Evolutionary conservation across 768 basidiomycete species (phyloP).

Genomic region (Boletus rubescentipes): DNA sequence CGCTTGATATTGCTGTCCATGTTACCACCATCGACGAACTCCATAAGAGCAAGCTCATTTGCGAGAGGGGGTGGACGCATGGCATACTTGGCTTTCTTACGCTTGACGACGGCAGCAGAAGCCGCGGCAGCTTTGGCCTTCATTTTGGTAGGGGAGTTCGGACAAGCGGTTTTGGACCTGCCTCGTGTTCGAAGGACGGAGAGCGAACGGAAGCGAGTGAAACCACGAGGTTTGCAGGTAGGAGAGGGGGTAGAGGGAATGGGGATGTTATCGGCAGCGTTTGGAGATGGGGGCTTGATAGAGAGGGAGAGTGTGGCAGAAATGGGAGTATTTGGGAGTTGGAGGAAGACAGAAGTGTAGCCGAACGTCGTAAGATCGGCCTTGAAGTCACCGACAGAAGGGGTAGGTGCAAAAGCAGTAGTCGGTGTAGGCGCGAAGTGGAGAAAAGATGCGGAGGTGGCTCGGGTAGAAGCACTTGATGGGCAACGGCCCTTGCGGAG

Average conservation of each 20-base stretch:
- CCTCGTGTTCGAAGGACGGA: constrained; percentile 43
- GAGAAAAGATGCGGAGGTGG: constrained; percentile 48
- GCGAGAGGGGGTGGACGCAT: constrained; percentile 50
- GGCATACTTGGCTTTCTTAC: constrained; percentile 54
- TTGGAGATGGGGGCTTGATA: constrained; percentile 4
- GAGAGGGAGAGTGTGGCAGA: constrained; percentile 20
- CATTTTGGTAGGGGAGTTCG: constrained; percentile 28
- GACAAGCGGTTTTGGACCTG: constrained; percentile 37
- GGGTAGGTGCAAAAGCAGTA: constrained; percentile 34
- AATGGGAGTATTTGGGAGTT: constrained; percentile 50
- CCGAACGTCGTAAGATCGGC: constrained; percentile 60
- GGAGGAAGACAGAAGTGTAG: constrained; percentile 66
- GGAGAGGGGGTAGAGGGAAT: constrained; percentile 11
- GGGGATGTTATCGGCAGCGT: constrained; percentile 18
- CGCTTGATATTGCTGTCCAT: constrained; percentile 54
- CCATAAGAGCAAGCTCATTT: constrained; percentile 68
- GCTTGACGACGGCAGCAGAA: constrained; percentile 40
- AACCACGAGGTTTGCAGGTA: constrained; percentile 25
- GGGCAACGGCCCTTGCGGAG: constrained; percentile 29
- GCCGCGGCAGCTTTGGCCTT: constrained; percentile 13
- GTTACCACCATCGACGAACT: constrained; percentile 64
- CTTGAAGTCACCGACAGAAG: constrained; percentile 46
- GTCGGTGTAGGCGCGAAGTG: constrained; percentile 43
- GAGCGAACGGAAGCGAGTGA: constrained; percentile 53
- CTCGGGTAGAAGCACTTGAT: constrained; percentile 40